These are phyloP conservation scores for Exophiala phaeomuriformis DNA, from an alignment of 2,329 filamentous ascomycete genomes.

Conservation along the genomic window DNA sequence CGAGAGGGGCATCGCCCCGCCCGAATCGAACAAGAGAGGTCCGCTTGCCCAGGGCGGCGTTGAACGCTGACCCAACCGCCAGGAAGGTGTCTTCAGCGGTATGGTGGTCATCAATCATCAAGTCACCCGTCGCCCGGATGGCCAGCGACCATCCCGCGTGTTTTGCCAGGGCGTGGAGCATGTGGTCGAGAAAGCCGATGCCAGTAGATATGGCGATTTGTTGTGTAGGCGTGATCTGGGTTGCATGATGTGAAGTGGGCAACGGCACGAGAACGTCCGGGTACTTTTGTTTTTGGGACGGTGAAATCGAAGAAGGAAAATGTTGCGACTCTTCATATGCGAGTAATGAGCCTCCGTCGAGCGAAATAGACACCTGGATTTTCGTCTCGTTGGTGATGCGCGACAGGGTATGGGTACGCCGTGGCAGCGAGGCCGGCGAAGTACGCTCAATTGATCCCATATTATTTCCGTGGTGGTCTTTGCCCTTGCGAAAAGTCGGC, in stretches of 20 bases:
- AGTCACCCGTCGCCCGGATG: slow-evolving; percentile 75
- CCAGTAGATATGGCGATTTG: slow-evolving; percentile 83
- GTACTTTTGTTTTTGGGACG: slow-evolving; percentile 33
- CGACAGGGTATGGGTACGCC: slow-evolving; percentile 70
- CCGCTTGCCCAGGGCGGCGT: slow-evolving; percentile 66
- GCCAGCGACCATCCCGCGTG: slow-evolving; percentile 90
- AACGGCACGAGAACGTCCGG: slow-evolving; percentile 41
- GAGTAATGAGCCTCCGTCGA: slow-evolving; percentile 67
- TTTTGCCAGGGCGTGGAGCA: slow-evolving; percentile 94
- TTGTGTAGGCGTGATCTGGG: slow-evolving; percentile 76
- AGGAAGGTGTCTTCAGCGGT: slow-evolving; percentile 94
- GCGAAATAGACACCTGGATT: slow-evolving; percentile 83
- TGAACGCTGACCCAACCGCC: slow-evolving; percentile 79
- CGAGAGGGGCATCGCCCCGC: slow-evolving; percentile 83
- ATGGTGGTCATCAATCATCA: slow-evolving; percentile 98
- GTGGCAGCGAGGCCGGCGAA: slow-evolving; percentile 28
- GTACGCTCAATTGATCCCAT: slow-evolving; percentile 24
- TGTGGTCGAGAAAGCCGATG: slow-evolving; percentile 97
- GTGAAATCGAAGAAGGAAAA: slow-evolving; percentile 18
- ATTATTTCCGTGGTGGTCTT: background rate
- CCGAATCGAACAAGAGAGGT: slow-evolving; percentile 85
- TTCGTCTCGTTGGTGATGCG: slow-evolving; percentile 98
- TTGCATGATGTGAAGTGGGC: slow-evolving; percentile 60
- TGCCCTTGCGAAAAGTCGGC: too few relatives aligned
- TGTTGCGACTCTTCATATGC: slow-evolving; percentile 23